Conservation (phyloP, 768 basidiomycete species). For the Kwoniella bestiolae region DNA sequence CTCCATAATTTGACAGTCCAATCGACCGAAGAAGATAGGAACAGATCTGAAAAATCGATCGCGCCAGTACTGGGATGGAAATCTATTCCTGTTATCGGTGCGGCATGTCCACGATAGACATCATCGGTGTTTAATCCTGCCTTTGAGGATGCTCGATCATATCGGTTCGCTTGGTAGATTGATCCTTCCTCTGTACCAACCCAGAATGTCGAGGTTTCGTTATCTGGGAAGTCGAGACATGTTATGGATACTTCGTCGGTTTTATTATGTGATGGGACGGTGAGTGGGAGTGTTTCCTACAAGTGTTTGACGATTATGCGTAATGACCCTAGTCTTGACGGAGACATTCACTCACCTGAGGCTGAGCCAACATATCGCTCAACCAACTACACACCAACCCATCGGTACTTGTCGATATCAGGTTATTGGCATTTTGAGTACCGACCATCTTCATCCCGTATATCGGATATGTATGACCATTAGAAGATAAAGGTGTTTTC, state of each 20-base stretch:
- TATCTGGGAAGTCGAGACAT: constrained; percentile 88
- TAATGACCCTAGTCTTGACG: too few relatives aligned
- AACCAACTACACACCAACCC: constrained; percentile 97
- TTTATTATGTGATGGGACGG: constrained; percentile 90
- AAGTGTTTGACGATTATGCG: neutral
- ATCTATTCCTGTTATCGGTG: constrained; percentile 89
- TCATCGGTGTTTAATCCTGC: constrained; percentile 92
- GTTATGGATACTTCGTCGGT: constrained; percentile 97
- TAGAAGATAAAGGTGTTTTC: constrained; percentile 93
- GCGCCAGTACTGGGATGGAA: constrained; percentile 92
- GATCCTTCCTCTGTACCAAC: constrained; percentile 98
- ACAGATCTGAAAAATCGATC: constrained; percentile 93
- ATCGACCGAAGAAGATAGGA: constrained; percentile 89
- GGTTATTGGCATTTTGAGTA: constrained; percentile 96
- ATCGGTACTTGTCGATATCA: constrained; percentile 96
- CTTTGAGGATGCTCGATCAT: constrained; percentile 95
- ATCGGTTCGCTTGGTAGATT: constrained; percentile 93
- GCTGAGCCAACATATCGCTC: constrained; percentile 97
- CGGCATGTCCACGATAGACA: constrained; percentile 88
- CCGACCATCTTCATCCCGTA: constrained; percentile 99
- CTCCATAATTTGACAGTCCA: constrained; percentile 99
- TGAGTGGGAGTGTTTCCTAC: constrained; percentile 90
- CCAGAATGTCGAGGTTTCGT: constrained; percentile 96
- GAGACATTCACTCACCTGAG: constrained; percentile 67
- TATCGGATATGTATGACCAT: constrained; percentile 97